Conservation (phyloP, 1,139 yeast genomes). For the Nakaseomyces sp. region DNA sequence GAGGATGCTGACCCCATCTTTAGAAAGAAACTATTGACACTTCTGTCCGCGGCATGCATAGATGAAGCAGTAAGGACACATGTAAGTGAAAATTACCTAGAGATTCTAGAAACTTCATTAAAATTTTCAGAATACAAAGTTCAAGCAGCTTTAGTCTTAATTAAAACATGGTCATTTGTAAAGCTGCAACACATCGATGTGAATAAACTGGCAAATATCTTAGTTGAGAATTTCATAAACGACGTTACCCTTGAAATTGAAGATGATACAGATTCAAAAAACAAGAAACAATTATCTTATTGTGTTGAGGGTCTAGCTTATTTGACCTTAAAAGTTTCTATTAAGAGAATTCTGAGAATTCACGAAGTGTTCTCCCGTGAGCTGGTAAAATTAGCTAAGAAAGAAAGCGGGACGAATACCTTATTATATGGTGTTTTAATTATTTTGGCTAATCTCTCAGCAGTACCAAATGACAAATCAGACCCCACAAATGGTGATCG, state of each 20-base stretch:
- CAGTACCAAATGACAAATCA: constrained; percentile 15
- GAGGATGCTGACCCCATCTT: constrained; percentile 15
- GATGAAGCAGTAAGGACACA: constrained; percentile 27
- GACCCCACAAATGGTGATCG: constrained; percentile 2
- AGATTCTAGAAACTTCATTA: constrained; percentile 19
- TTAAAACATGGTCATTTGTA: constrained; percentile 30
- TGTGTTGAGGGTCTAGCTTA: constrained; percentile 30
- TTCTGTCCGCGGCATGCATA: constrained; percentile 27
- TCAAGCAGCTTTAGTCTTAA: constrained; percentile 23
- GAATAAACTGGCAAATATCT: constrained; percentile 16
- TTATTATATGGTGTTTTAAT: constrained; percentile 24
- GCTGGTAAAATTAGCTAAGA: constrained; percentile 9
- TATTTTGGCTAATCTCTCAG: constrained; percentile 24
- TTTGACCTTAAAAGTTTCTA: constrained; percentile 23
- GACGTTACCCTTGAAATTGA: constrained; percentile 3
- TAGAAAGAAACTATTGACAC: constrained; percentile 13
- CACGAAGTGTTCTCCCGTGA: constrained; percentile 15
- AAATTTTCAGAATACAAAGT: constrained; percentile 15
- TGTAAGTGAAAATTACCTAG: constrained; percentile 24
- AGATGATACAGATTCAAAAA: constrained; percentile 11
- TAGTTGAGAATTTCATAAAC: constrained; percentile 11
- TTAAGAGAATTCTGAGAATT: constrained; percentile 19
- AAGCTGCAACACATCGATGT: constrained; percentile 22
- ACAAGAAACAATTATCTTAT: constrained; percentile 7
- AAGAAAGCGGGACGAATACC: constrained; percentile 7